Evolutionary conservation across 2,329 filamentous ascomycete species (phyloP).

Genomic region (Botrytis tulipae): DNA sequence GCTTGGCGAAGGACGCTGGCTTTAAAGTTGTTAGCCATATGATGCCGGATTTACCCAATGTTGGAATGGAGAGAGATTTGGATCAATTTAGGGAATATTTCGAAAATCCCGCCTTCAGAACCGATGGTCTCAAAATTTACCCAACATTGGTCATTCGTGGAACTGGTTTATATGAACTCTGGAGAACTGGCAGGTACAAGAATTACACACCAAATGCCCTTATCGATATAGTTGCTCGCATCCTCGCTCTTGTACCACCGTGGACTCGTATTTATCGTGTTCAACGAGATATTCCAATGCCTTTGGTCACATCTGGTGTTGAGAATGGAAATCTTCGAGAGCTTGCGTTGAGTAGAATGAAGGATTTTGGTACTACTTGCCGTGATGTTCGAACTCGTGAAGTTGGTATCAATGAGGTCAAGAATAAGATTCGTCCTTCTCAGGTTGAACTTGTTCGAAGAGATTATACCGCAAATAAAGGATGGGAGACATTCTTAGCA

Average conservation of each 20-base stretch:
- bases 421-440: slow-evolving; percentile 95
- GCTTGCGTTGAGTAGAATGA: slow-evolving; percentile 93
- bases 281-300: slow-evolving; percentile 99
- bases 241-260: slow-evolving; percentile 87
- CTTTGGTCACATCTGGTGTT: slow-evolving; percentile 94
- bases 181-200: slow-evolving; percentile 94
- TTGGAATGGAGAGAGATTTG: slow-evolving; percentile 95
- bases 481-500: slow-evolving; percentile 97
- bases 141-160: slow-evolving; percentile 95
- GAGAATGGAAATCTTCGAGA: slow-evolving; percentile 97
- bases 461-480: slow-evolving; percentile 92
- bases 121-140: slow-evolving; percentile 96
- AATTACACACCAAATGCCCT: slow-evolving; percentile 98
- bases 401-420: slow-evolving; percentile 98
- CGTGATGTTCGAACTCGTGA: slow-evolving; percentile 94
- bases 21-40: slow-evolving; percentile 99
- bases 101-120: slow-evolving; percentile 91
- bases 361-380: slow-evolving; percentile 96
- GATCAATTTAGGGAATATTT: slow-evolving; percentile 98
- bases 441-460: slow-evolving; percentile 93
- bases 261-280: slow-evolving; percentile 99
- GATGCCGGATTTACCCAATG: slow-evolving; percentile 98
- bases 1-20: slow-evolving; percentile 92
- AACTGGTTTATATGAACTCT: slow-evolving; percentile 93
- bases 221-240: slow-evolving; percentile 94